Percentiles rank a stretch among this genome's conserved stretches.
phyloP scores from a whole-genome alignment of 345 rosid genomes.

The Adansonia digitata region DNA sequence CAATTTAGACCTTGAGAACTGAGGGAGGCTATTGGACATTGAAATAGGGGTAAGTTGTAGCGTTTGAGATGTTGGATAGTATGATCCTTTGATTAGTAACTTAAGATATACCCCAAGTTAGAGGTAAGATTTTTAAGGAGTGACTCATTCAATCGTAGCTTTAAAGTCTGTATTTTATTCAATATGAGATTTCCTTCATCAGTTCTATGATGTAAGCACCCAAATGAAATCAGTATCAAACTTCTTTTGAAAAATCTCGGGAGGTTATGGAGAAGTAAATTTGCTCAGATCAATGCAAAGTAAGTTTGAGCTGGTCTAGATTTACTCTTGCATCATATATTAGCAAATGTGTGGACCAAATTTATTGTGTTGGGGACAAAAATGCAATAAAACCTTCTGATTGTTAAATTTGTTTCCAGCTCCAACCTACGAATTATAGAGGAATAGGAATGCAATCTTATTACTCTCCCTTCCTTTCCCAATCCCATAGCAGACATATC shows the following conservation, averaged over 20 bases:
- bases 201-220: not conserved
- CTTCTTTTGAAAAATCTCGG: conserved; percentile 1
- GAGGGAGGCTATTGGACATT: not conserved
- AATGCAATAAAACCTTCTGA: not conserved
- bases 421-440: not conserved
- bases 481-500: not conserved
- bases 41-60: not conserved
- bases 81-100: not conserved
- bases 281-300: not conserved
- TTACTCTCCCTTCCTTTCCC: not conserved
- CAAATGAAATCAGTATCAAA: not conserved
- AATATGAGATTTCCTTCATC: not conserved
- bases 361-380: not conserved
- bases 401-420: not conserved
- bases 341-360: not conserved
- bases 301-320: conserved; percentile 1
- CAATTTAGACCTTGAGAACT: not conserved
- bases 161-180: not conserved
- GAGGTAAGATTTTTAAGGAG: not conserved
- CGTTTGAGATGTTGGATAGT: not conserved
- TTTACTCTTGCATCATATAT: not conserved
- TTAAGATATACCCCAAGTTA: not conserved
- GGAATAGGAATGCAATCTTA: not conserved
- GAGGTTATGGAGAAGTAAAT: not conserved
- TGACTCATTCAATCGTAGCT: not conserved